Conservation (phyloP, 2,329 filamentous ascomycete genomes). For the Dryadomyces sulphureus region DNA sequence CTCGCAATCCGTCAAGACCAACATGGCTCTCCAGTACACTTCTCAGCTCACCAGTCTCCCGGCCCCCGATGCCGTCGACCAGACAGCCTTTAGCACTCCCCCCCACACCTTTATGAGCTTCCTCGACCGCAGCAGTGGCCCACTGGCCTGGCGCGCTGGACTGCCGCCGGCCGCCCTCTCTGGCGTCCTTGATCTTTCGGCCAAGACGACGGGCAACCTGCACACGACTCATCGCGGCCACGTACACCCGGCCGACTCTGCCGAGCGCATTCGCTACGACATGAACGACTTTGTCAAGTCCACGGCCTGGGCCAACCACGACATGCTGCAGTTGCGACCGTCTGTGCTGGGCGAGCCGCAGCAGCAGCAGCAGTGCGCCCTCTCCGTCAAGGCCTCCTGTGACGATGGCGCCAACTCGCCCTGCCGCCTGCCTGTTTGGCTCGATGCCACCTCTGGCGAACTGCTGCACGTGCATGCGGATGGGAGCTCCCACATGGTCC, state of each 20-base stretch:
- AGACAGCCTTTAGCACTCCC: background rate
- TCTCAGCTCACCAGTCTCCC: background rate
- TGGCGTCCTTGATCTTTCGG: background rate
- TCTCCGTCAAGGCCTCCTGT: constrained; percentile 13
- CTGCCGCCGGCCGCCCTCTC: constrained; percentile 1
- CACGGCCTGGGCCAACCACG: constrained; percentile 15
- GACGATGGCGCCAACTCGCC: no score
- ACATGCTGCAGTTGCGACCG: constrained; percentile 13
- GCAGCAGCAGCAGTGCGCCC: constrained; percentile 14
- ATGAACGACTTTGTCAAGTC: constrained; percentile 10
- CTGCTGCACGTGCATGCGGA: constrained; percentile 24
- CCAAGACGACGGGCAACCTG: background rate
- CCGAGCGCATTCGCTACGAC: constrained; percentile 5
- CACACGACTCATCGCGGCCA: background rate
- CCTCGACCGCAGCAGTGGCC: constrained; percentile 2
- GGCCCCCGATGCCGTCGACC: background rate
- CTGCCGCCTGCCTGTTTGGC: background rate
- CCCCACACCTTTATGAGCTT: constrained; percentile 5
- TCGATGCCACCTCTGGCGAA: constrained; percentile 17
- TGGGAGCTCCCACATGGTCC: constrained; percentile 22
- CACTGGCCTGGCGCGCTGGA: constrained; percentile 6
- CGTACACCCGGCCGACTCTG: background rate
- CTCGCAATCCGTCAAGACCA: background rate
- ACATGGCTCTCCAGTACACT: background rate
- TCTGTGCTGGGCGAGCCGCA: constrained; percentile 18